Base-by-base conservation (phyloP, 352 stramenopile genomes). In the Globisporangium emineosum region DNA sequence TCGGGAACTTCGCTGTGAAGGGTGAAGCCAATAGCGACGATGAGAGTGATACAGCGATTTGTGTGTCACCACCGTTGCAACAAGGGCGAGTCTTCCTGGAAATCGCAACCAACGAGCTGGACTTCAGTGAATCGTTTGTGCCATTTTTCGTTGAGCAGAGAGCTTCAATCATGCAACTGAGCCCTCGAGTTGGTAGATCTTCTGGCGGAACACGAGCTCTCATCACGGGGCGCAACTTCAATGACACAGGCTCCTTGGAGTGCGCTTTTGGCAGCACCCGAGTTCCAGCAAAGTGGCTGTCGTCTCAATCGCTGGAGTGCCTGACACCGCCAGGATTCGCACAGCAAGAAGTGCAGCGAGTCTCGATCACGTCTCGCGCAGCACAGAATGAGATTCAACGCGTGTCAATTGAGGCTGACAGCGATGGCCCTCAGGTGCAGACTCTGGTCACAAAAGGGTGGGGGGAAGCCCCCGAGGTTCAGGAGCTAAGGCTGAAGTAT, bases 71-170 rank as follows among this genome's bases (percentile, higher is more conserved):
- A 9, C 9, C 54, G 0, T 29, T 75, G 13, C 19, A 33, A 3
- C 29, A 49, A 19, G 72, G 69, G 10, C 50, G 43, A 15, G 69
- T 73, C 33, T 57, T 64, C 25, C 50, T 85, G 7, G 75, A 78
- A 45, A 57, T 88, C 0, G 83, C 76, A 3, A 69, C 64, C 5
- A 88, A 88, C 50, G 57, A 70, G 32, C 58, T 63, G 7, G 78
- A 88, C 47, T 88, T 85, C 40, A 83, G 74, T 33, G 65, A 78
- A 0, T 77, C 73, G 13, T 53, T 27, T 0, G 5, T 72, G 25
- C 47, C 35, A 29, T 76, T 73, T 50, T 67, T 21, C 10, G 50
- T 83, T 21, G 40, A 62, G n/a, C 33, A 33, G n/a, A 62, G n/a
- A 60, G 17, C 61, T 5, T 43, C 32, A 5, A 47, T 60, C 55